Percentiles rank a stretch among this genome's conserved stretches.
phyloP scores from a whole-genome alignment of 2,329 filamentous ascomycete species.

The Cladophialophora yegresii region DNA sequence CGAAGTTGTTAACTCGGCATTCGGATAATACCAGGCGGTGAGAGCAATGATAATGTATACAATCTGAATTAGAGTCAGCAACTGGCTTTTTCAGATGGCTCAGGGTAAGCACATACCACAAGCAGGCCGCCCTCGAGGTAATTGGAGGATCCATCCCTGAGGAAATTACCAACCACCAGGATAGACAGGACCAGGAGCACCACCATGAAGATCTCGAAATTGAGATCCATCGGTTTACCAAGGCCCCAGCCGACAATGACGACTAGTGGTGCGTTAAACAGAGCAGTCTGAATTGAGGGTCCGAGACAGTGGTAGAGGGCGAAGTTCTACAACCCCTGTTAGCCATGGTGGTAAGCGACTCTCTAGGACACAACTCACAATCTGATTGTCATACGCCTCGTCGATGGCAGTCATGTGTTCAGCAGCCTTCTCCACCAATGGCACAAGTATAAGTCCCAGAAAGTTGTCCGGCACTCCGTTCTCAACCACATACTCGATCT shows the following conservation, averaged over 20 bases:
- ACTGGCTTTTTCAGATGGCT: background rate
- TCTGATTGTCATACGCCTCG: slow-evolving; percentile 76
- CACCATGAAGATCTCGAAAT: slow-evolving; percentile 86
- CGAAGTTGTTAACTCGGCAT: slow-evolving; percentile 43
- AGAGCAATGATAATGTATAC: slow-evolving; percentile 66
- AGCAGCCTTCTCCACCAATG: slow-evolving; percentile 77
- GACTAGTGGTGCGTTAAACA: slow-evolving; percentile 82
- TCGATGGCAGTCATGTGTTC: slow-evolving; percentile 83
- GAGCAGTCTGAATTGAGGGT: slow-evolving; percentile 82
- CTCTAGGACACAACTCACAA: slow-evolving; percentile 29
- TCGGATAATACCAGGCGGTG: slow-evolving; percentile 63
- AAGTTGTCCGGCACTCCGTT: slow-evolving; percentile 60
- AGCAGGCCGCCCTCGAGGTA: slow-evolving; percentile 85
- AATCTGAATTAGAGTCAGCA: slow-evolving; percentile 33
- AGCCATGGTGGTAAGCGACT: background rate
- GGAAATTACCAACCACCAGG: slow-evolving; percentile 81
- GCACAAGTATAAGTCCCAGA: slow-evolving; percentile 67
- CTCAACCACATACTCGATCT: slow-evolving; percentile 66
- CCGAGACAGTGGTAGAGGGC: slow-evolving; percentile 83
- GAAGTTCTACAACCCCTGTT: slow-evolving; percentile 60
- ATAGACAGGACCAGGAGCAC: slow-evolving; percentile 79
- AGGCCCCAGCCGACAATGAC: slow-evolving; percentile 83
- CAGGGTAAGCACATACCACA: slow-evolving; percentile 52
- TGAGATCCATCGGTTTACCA: slow-evolving; percentile 68
- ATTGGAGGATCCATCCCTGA: slow-evolving; percentile 85